phyloP scores from a whole-genome alignment of 305 asterid genomes.

The Solanum chacoense region DNA sequence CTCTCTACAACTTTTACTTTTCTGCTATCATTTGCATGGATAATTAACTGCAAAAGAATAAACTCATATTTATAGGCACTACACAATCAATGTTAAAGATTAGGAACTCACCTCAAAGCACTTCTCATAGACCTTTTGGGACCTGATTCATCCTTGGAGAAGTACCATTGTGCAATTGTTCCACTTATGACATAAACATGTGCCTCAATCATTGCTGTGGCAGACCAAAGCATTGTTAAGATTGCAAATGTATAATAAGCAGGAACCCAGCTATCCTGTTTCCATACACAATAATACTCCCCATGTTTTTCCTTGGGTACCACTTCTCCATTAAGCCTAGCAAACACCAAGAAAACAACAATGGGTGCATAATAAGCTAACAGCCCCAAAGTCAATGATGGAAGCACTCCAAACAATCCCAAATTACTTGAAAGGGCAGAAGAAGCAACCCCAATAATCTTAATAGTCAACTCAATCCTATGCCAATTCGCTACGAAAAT shows the following conservation, averaged over 20 bases:
- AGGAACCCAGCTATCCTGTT: conserved; percentile 84
- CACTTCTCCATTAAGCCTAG: conserved; percentile 68
- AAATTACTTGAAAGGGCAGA: conserved; percentile 57
- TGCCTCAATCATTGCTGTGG: conserved; percentile 78
- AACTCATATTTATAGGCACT: background rate
- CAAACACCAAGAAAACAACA: conserved; percentile 63
- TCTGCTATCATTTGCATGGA: background rate
- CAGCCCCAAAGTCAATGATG: conserved; percentile 47
- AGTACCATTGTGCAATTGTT: conserved; percentile 88
- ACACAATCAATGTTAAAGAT: background rate
- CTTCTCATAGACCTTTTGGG: conserved; percentile 69
- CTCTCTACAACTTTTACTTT: background rate
- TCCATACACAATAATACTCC: conserved; percentile 68
- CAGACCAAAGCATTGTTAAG: conserved; percentile 91
- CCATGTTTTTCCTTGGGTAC: conserved; percentile 57
- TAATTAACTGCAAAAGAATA: background rate
- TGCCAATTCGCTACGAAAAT: conserved; percentile 73
- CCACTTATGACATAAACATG: conserved; percentile 82
- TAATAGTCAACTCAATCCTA: conserved; percentile 82
- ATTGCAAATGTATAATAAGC: conserved; percentile 73
- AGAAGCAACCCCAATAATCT: conserved; percentile 64
- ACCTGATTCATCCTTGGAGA: conserved; percentile 56
- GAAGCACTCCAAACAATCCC: conserved; percentile 71
- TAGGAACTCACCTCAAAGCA: conserved; percentile 55
- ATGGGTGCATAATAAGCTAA: conserved; percentile 61